phyloP scores from a whole-genome alignment of 441 rosid genomes.

The Hura crepitans region DNA sequence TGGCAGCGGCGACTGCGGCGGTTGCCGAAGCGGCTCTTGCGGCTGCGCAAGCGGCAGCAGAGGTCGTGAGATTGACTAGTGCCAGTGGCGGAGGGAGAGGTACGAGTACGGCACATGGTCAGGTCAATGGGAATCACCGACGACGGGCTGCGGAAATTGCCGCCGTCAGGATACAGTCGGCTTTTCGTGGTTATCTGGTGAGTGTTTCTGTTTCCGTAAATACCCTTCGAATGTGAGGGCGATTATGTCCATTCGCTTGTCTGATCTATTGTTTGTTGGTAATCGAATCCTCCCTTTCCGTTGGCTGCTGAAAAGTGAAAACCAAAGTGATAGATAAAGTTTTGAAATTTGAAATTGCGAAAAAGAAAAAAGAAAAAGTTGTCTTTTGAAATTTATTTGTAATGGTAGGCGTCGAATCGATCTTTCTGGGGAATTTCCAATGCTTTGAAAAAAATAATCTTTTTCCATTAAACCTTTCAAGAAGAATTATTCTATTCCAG shows the following conservation, averaged over 20 bases:
- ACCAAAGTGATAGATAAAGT: background rate
- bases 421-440: background rate
- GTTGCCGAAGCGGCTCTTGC: constrained; percentile 80
- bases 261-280: background rate
- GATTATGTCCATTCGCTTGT: background rate
- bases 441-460: no score
- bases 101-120: constrained; percentile 23
- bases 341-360: background rate
- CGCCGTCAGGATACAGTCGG: constrained; percentile 75
- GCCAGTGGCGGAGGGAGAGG: constrained; percentile 40
- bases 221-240: background rate
- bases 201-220: constrained; percentile 20
- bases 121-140: constrained; percentile 25
- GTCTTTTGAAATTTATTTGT: background rate
- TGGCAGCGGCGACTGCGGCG: constrained; percentile 83
- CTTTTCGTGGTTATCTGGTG: constrained; percentile 94
- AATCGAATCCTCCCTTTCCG: background rate
- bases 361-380: background rate
- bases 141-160: constrained; percentile 41
- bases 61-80: constrained; percentile 64
- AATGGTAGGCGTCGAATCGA: background rate
- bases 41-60: constrained; percentile 75
- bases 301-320: background rate
- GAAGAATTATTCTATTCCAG: background rate
- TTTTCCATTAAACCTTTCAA: background rate